Evolutionary conservation across 2,329 filamentous ascomycete genomes (phyloP), one percentile per base, ranked within the genome.

Genomic region (Nothophaeocryptopus gaeumannii): DNA sequence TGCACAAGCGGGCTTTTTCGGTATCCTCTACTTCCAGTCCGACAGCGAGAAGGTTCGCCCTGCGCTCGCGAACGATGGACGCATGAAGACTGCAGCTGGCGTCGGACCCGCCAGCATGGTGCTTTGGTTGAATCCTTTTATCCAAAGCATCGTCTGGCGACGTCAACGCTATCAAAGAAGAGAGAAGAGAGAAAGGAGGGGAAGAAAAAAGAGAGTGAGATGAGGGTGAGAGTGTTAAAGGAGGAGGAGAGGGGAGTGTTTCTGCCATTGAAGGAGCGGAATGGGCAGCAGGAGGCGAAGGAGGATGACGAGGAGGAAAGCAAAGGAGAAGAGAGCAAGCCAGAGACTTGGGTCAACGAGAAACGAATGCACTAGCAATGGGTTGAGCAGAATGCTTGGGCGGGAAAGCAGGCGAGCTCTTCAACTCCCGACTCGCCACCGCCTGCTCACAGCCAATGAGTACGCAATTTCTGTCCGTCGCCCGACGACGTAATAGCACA

Each of bases 131-230:
- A n/a, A 44, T 2, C 37, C 38, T 1, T 49, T 43, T 14, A 44
- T 38, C 12, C 47, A 49, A 35, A 49, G 47, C 29, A 30, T 39
- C 11, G 40, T 49, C 2, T 49, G 47, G 47, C 40, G 47, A 36
- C 44, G 47, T 29, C 39, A 49, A 36, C 47, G 16, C 39, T 49
- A 14, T 44, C 31, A 31, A 49, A 33, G 2, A 49, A 43, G n/a
- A 16, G 39, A 8, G 11, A 20, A 3, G 43, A 34, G 9, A 38
- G 34, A 11, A 45, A 45, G 43, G 43, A 45, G 9, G 34, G 20
- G 34, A 38, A 45, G 43, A 36, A 20, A 8, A 45, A 15, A 38
- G 20, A 39, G 5, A 32, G 10, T 20, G 10, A 15, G 34, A 12
- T 12, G 9, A 14, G n/a, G 34, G 20, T 8, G n/a, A 39, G 20